Evolutionary conservation across 768 basidiomycete species (phyloP), one percentile per base, ranked within the genome.

Genomic region (Mycena albidolilacea): DNA sequence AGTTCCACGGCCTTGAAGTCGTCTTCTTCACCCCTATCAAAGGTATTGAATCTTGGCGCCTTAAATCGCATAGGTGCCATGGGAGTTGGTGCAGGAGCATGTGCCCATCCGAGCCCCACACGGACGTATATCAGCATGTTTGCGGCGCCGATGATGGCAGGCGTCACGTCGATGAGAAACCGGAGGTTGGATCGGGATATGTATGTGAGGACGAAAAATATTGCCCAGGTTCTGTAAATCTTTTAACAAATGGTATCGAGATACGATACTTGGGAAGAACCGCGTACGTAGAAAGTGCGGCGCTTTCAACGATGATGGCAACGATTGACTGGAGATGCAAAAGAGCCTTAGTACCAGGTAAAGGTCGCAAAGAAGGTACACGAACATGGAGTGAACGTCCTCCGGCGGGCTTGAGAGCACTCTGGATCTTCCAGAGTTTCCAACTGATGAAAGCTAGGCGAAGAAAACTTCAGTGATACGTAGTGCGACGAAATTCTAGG

Each of bases 91-190:
- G 23, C 30, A n/a, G 41, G 55, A 5, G 57, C 21, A 35, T 62
- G n/a, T n/a, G 68, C 60, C 70, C 70, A 71, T 0, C 70, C 70
- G 0, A 71, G 64, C 5, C 70, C 70, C 9, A 61, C 58, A 14
- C 70, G 70, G 0, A 71, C 58, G 38, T 71, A 71, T 3, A 71
- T 61, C 5, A 71, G 64, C 70, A 66, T 66, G 30, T 71, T 71
- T 1, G 58, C 17, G 23, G 46, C 35, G 57, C 57, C 64, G 7
- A 71, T 64, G 38, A 71, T 54, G 8, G 57, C 46, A 2, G 70
- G 70, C 9, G 70, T 65, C 10, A 71, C 58, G 43, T 71, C 70
- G 39, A 71, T 52, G 48, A 71, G 64, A 48, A 71, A 71, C 5
- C 70, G 70, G 57, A 71, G 70, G 46, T 71, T 71, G 0, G 70